Base-by-base conservation (phyloP, 495 filamentous ascomycete genomes). In the Penicillium robsamsonii region DNA sequence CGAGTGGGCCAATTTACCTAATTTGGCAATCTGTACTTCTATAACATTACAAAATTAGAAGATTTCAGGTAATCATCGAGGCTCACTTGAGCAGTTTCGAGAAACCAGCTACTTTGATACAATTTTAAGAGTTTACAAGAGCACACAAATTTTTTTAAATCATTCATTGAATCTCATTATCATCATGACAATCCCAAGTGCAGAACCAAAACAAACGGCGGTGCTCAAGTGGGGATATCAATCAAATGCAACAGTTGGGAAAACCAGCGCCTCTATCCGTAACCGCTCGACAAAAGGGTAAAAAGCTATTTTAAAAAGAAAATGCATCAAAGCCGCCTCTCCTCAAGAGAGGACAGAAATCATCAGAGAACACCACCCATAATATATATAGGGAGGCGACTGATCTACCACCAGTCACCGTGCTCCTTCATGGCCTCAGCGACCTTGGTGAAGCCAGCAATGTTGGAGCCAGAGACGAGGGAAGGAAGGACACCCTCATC, bases 371-470 rank as follows among this genome's bases (percentile, higher is more conserved):
- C 37, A 53, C 44, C 50, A 56, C 50, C 40, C 46, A 50, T 31
- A 53, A 29, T 42, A 40, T 44, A 40, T 44, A 40, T 31, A 27
- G 27, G 33, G 47, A 37, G 43, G 44, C 25, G 50, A 66, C 46
- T 64, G 56, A 62, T 72, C 71, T 68, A 81, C 92, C 92, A 98
- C 93, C 92, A 98, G 77, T 97, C 93, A 67, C 94, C 94, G 72
- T 96, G 93, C 70, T 94, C 91, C 68, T 88, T 81, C 92, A 97
- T 97, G 65, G 94, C 93, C 62, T 83, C 83, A 40, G 87, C 94
- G 45, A 97, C 94, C 86, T 97, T 98, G 70, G 86, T 87, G 77
- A 97, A 98, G 46, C 94, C 94, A 50, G 94, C 94, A 76, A 98
- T 95, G 78, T 98, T 98, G 78, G 83, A 87, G 64, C 94, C 94